These are phyloP conservation scores for Boletus pseudopeckii DNA, from an alignment of 768 basidiomycete species.

Conservation along the genomic window DNA sequence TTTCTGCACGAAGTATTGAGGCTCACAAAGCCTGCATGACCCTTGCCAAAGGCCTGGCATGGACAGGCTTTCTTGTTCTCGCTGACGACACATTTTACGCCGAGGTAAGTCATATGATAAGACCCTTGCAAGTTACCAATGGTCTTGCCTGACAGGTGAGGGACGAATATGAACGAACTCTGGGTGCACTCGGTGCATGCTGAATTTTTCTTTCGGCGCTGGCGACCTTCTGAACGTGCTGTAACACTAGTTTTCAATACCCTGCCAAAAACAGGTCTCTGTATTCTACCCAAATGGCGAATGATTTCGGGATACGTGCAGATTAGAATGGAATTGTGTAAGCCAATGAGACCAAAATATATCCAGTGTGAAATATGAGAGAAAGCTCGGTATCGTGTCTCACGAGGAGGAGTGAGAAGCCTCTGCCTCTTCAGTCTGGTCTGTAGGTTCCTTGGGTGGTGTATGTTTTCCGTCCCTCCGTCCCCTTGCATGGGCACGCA, in stretches of 20 bases:
- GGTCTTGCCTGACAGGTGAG: constrained; percentile 19
- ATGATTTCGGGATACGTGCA: constrained; percentile 13
- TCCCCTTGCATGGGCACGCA: constrained; percentile 26
- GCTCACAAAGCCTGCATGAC: constrained; percentile 62
- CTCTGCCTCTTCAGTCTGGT: constrained; percentile 22
- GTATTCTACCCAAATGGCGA: constrained; percentile 16
- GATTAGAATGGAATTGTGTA: constrained; percentile 19
- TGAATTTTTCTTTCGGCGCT: neutral
- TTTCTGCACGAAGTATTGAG: constrained; percentile 52
- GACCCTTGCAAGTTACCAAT: neutral
- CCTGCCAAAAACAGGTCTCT: constrained; percentile 5
- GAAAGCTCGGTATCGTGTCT: constrained; percentile 7
- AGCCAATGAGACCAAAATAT: constrained; percentile 15
- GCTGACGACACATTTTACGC: constrained; percentile 54
- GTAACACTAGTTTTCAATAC: constrained; percentile 19
- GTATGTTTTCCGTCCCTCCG: constrained; percentile 39
- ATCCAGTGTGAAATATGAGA: constrained; percentile 17
- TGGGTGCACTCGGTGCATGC: constrained; percentile 1
- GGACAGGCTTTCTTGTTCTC: constrained; percentile 57
- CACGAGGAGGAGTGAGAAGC: constrained; percentile 11
- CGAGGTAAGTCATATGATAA: constrained; percentile 37
- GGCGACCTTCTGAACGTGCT: neutral
- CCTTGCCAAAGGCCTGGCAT: constrained; percentile 58
- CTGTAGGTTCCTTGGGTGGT: constrained; percentile 32
- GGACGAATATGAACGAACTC: constrained; percentile 20